Evolutionary conservation across 2,329 filamentous ascomycete species (phyloP), one percentile per base, ranked within the genome.

Genomic region (Aotearoamyces nothofagi): DNA sequence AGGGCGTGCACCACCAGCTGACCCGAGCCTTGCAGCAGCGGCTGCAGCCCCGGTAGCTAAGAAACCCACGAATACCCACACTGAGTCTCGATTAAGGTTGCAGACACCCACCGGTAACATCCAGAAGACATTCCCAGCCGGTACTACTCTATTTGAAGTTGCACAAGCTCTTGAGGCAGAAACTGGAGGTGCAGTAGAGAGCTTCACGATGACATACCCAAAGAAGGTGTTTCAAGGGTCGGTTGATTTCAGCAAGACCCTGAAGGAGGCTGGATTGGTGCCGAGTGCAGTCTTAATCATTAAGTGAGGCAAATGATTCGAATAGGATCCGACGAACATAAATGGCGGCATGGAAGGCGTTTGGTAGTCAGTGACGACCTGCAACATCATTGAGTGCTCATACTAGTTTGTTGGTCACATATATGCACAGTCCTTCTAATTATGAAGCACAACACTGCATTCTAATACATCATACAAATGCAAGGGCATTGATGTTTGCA

Each of bases 131-230:
- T 74, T 92, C 39, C 76, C 83, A 0, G 84, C 81, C 5, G 82
- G 92, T 33, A 92, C 84, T 3, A 96, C 90, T 0, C 58, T 98
- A 8, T 93, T 93, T 44, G 87, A 98, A 56, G 75, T 98, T 28
- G 84, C 81, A 1, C 72, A 86, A 42, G 67, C 75, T 33, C 50
- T 98, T 14, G 60, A 72, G 48, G 54, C 67, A 27, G 82, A 94
- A 37, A 73, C 69, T 27, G 82, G 79, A 0, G 79, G 78, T 4
- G 56, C 70, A 3, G 78, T 92, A 9, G 67, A 61, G 14, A 83
- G 72, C 42, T 94, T 98, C 50, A 72, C 77, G 2, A 79, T 78
- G 43, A 94, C 75, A 12, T 96, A 92, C 44, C 90, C 90, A 0
- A 73, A 70, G 47, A 93, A 94, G 61, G 69, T 72, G 0, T 96